A percentile compares a stretch with the other conserved stretches of the same genome.
phyloP scores from a whole-genome alignment of 805 yeast genomes.

The Tetrapisispora nanseiensis region DNA sequence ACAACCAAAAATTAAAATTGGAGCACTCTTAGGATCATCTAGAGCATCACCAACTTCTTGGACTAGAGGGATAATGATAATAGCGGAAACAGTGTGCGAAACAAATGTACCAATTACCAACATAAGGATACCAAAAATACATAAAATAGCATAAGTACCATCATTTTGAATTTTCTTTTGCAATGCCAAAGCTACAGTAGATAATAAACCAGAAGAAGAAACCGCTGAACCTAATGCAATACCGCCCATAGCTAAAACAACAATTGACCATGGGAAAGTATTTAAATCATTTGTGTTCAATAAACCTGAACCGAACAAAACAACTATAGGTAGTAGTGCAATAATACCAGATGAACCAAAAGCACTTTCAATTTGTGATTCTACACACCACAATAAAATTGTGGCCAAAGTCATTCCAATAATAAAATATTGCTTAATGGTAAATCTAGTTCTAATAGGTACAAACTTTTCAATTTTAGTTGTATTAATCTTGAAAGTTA shows the following conservation, averaged over 20 bases:
- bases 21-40: conserved; percentile 61
- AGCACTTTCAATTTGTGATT: conserved; percentile 55
- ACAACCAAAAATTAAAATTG: conserved; percentile 33
- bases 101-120: conserved; percentile 87
- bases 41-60: conserved; percentile 72
- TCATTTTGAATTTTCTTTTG: conserved; percentile 59
- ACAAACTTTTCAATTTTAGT: conserved; percentile 39
- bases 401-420: conserved; percentile 60
- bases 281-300: conserved; percentile 80
- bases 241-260: conserved; percentile 95
- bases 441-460: conserved; percentile 55
- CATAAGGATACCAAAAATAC: conserved; percentile 76
- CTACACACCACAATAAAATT: conserved; percentile 82
- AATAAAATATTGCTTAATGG: conserved; percentile 64
- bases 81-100: conserved; percentile 93
- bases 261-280: conserved; percentile 94
- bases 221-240: conserved; percentile 90
- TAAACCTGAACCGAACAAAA: conserved; percentile 84
- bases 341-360: conserved; percentile 92
- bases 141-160: conserved; percentile 54
- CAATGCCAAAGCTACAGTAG: conserved; percentile 63
- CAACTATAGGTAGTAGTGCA: conserved; percentile 74
- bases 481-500: conserved; percentile 43
- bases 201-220: conserved; percentile 76
- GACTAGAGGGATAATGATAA: conserved; percentile 82